These are phyloP conservation scores for Syncephalis fuscata DNA, from an alignment of 371 early-diverging fungal species.

Conservation along the genomic window DNA sequence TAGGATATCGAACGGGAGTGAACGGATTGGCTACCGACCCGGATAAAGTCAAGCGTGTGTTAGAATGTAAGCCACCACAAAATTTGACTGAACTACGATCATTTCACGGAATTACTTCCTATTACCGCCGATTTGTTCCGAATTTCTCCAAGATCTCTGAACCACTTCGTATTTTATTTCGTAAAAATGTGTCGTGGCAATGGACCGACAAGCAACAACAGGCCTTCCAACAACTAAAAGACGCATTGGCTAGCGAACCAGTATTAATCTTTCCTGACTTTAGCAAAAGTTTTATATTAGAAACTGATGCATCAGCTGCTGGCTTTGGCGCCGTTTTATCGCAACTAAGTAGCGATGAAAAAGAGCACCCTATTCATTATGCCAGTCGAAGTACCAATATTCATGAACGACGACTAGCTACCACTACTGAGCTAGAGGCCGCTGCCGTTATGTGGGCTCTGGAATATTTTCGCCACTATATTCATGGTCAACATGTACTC, in stretches of 20 bases:
- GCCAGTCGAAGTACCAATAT: conserved; percentile 1
- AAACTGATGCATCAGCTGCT: conserved; percentile 14
- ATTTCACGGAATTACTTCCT: conserved; percentile 16
- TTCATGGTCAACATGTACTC: conserved; percentile 10
- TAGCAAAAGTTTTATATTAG: conserved; percentile 6
- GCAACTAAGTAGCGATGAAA: conserved; percentile 7
- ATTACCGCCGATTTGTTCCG: conserved; percentile 16
- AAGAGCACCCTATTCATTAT: conserved; percentile 5
- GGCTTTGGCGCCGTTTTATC: conserved; percentile 14
- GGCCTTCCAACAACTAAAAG: conserved; percentile 12
- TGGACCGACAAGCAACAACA: conserved; percentile 9
- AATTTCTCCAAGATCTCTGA: conserved; percentile 15
- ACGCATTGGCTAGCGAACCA: conserved; percentile 5
- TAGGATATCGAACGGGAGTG: background rate
- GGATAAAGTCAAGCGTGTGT: conserved; percentile 5
- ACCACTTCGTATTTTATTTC: conserved; percentile 19
- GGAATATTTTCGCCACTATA: conserved; percentile 10
- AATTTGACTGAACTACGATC: conserved; percentile 16
- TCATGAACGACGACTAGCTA: conserved; percentile 7
- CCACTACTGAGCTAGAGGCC: conserved; percentile 11
- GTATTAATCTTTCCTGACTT: conserved; percentile 13
- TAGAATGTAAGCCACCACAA: conserved; percentile 4
- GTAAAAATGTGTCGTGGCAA: conserved; percentile 6
- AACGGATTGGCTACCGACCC: conserved; percentile 6
- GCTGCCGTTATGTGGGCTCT: conserved; percentile 8